phyloP scores from a whole-genome alignment of 768 basidiomycete species.

The Pulveroboletus sp. region DNA sequence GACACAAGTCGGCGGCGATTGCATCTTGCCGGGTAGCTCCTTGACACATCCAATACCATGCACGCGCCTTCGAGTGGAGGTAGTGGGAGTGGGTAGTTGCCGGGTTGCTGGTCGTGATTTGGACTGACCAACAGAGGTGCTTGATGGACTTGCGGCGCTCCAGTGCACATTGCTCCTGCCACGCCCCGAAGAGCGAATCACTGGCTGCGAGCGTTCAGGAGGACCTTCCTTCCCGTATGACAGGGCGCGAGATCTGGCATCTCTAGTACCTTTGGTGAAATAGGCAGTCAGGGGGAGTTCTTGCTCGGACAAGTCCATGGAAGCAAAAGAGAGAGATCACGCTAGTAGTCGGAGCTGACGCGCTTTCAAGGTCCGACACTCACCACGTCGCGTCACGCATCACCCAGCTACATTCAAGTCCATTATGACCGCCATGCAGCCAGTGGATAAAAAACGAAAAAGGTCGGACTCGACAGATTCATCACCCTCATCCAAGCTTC shows the following conservation, averaged over 20 bases:
- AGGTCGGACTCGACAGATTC: constrained; percentile 40
- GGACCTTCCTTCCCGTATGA: constrained; percentile 4
- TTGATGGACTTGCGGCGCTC: background rate
- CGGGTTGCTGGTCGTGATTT: background rate
- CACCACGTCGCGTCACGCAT: constrained; percentile 22
- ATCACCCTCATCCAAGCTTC: constrained; percentile 48
- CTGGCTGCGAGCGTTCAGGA: constrained; percentile 2
- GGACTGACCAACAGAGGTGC: background rate
- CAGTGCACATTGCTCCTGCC: constrained; percentile 5
- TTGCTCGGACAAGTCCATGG: constrained; percentile 31
- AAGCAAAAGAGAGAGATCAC: background rate
- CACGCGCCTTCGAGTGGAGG: constrained; percentile 16
- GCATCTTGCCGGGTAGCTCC: background rate
- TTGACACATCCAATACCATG: background rate
- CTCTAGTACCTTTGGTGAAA: constrained; percentile 18
- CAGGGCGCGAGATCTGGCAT: background rate
- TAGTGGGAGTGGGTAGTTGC: constrained; percentile 24
- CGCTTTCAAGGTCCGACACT: constrained; percentile 32
- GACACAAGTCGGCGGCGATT: background rate
- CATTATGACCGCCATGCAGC: constrained; percentile 23
- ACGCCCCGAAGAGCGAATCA: constrained; percentile 16
- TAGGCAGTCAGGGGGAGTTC: constrained; percentile 31
- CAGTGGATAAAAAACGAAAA: constrained; percentile 56
- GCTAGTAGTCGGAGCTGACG: constrained; percentile 34
- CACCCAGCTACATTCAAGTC: background rate